These are phyloP conservation scores for Quercus aquifolioides DNA, from an alignment of 306 rosid species.

Conservation along the genomic window DNA sequence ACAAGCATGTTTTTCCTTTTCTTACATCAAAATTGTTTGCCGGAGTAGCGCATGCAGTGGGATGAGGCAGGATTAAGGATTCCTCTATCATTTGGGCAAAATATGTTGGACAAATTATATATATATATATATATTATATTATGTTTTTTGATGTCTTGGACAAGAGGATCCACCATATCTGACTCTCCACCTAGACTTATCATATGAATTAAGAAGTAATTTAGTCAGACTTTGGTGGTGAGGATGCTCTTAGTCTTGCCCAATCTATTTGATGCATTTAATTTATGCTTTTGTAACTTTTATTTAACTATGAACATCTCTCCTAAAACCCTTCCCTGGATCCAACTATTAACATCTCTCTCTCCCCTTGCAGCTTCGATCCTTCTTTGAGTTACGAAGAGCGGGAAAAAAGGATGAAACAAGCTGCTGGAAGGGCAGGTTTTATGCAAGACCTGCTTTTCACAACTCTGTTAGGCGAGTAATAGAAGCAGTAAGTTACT, in stretches of 20 bases:
- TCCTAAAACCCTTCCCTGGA: not conserved
- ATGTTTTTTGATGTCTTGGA: not conserved
- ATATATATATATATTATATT: not conserved
- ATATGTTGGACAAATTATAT: not conserved
- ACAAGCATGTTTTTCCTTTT: not conserved
- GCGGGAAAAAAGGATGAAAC: constrained; percentile 71
- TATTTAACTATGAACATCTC: not conserved
- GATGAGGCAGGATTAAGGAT: not conserved
- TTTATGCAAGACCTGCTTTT: constrained; percentile 87
- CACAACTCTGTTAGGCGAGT: constrained; percentile 60
- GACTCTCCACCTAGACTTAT: not conserved
- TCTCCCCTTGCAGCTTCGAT: constrained; percentile 61
- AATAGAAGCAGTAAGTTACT: constrained; percentile 35
- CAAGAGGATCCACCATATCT: not conserved
- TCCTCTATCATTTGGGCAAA: not conserved
- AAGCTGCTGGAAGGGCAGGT: constrained; percentile 82
- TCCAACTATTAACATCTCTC: not conserved
- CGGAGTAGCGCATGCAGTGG: not conserved
- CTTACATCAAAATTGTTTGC: not conserved
- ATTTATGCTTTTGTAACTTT: not conserved
- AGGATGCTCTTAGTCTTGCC: not conserved
- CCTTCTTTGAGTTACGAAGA: constrained; percentile 84
- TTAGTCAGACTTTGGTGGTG: not conserved
- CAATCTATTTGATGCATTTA: not conserved
- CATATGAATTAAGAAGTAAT: not conserved